Evolutionary conservation across 2,329 filamentous ascomycete species (phyloP).

Genomic region (Paraconiothyrium sp.): DNA sequence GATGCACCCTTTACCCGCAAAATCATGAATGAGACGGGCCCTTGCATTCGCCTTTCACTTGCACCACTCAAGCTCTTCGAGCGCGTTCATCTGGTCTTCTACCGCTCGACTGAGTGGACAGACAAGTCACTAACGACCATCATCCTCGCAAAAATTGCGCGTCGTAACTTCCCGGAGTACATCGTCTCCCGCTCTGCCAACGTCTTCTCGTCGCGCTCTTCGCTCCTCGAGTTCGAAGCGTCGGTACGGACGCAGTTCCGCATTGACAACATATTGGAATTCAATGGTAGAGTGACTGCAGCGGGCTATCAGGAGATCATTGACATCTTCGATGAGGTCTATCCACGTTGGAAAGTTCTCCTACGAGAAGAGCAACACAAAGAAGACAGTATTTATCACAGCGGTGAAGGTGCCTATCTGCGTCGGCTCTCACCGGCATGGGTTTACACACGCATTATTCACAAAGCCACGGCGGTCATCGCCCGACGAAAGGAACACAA

Average conservation of each 20-base stretch:
- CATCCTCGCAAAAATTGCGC: constrained; percentile 89
- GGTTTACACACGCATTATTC: constrained; percentile 91
- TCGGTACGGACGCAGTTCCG: constrained; percentile 82
- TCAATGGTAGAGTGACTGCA: constrained; percentile 73
- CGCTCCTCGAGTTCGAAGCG: constrained; percentile 88
- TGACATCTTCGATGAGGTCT: constrained; percentile 75
- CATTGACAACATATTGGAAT: constrained; percentile 84
- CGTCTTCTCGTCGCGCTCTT: constrained; percentile 80
- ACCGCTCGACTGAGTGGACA: constrained; percentile 95
- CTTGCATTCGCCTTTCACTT: constrained; percentile 82
- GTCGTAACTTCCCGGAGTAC: constrained; percentile 87
- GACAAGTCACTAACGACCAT: constrained; percentile 96
- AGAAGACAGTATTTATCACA: constrained; percentile 79
- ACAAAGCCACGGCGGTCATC: constrained; percentile 83
- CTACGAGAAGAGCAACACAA: constrained; percentile 79
- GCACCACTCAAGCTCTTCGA: constrained; percentile 84
- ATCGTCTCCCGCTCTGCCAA: constrained; percentile 89
- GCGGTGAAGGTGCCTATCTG: constrained; percentile 86
- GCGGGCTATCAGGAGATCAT: constrained; percentile 74
- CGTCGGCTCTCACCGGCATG: constrained; percentile 90
- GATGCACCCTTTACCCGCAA: constrained; percentile 79
- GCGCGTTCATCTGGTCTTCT: constrained; percentile 94
- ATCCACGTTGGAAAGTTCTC: constrained; percentile 81
- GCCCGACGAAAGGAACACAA: constrained; percentile 83
- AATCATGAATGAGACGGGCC: constrained; percentile 79